Evolutionary conservation across 176 grass and related monocot genomes (phyloP).

Genomic region (Oryza brachyantha): DNA sequence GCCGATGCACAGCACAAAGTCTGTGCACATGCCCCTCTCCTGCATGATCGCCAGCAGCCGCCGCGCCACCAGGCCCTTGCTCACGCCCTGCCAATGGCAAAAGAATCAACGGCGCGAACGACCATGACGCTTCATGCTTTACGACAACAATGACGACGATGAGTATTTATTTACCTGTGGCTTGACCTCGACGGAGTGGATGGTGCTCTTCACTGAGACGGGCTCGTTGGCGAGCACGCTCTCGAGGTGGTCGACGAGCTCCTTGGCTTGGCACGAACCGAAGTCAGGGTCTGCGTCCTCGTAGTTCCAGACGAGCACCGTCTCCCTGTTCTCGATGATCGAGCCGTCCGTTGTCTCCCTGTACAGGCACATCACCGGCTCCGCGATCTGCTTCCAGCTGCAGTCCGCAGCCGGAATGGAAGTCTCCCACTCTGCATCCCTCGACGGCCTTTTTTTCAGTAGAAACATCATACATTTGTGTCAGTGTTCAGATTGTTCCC

Average conservation of each 20-base stretch:
- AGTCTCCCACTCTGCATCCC: slow-evolving; percentile 72
- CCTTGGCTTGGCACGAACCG: slow-evolving; percentile 94
- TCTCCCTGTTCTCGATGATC: slow-evolving; percentile 77
- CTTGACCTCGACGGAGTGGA: slow-evolving; percentile 71
- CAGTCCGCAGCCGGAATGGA: slow-evolving; percentile 55
- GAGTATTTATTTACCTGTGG: slow-evolving; percentile 56
- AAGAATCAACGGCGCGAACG: not conserved
- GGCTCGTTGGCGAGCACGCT: slow-evolving; percentile 80
- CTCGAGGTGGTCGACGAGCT: slow-evolving; percentile 83
- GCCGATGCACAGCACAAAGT: slow-evolving; percentile 88
- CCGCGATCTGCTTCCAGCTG: slow-evolving; percentile 85
- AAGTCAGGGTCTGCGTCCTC: slow-evolving; percentile 93
- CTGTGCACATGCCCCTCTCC: slow-evolving; percentile 45
- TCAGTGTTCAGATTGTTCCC: not conserved
- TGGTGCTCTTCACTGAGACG: slow-evolving; percentile 76
- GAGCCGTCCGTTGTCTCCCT: slow-evolving; percentile 88
- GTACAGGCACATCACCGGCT: slow-evolving; percentile 83
- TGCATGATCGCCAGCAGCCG: slow-evolving; percentile 56
- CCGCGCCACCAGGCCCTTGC: slow-evolving; percentile 71
- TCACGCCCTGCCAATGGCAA: slow-evolving; percentile 64
- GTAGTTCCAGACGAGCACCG: slow-evolving; percentile 78
- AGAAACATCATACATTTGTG: not conserved
- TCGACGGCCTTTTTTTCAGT: slow-evolving; percentile 44
- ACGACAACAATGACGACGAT: not conserved
- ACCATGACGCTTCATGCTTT: not conserved